Evolutionary conservation across 116 monocot genomes (phyloP).

Genomic region (Zostera marina): DNA sequence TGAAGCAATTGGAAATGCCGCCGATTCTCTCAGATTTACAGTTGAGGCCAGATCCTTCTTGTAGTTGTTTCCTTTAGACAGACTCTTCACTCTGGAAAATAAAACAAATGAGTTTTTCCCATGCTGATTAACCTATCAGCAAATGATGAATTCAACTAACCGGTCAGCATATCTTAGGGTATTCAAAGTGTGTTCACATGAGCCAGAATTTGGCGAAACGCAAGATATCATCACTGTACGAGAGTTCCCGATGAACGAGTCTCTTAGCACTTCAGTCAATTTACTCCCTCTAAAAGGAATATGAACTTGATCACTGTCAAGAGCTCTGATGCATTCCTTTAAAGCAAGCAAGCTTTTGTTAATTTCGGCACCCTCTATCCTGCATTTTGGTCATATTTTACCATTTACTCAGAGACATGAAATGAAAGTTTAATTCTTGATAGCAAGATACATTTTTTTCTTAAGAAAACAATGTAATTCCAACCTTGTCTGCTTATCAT

Average conservation of each 20-base stretch:
- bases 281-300: conserved; percentile 99
- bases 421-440: not conserved
- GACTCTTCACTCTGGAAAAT: conserved; percentile 73
- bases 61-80: conserved; percentile 69
- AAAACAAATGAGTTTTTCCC: not conserved
- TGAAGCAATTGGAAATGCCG: conserved; percentile 26
- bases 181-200: conserved; percentile 95
- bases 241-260: conserved; percentile 92
- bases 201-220: conserved; percentile 90
- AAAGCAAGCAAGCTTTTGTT: conserved; percentile 97
- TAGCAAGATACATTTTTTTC: not conserved
- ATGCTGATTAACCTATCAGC: too few species aligned
- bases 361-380: conserved; percentile 99
- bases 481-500: conserved; percentile 98
- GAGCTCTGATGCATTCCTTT: conserved; percentile 98
- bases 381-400: conserved; percentile 18
- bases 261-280: conserved; percentile 88
- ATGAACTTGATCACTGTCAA: conserved; percentile 92
- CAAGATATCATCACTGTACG: conserved; percentile 99
- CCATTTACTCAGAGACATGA: not conserved
- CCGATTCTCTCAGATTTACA: conserved; percentile 48
- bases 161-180: conserved; percentile 98
- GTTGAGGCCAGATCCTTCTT: conserved; percentile 49
- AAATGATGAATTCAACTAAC: conserved; percentile 14
- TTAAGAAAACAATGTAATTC: not conserved